A percentile compares a stretch with the other conserved stretches of the same genome.
Evolutionary conservation across 139 green algal genomes (phyloP).

Genomic region (Chlorella sorokiniana): DNA sequence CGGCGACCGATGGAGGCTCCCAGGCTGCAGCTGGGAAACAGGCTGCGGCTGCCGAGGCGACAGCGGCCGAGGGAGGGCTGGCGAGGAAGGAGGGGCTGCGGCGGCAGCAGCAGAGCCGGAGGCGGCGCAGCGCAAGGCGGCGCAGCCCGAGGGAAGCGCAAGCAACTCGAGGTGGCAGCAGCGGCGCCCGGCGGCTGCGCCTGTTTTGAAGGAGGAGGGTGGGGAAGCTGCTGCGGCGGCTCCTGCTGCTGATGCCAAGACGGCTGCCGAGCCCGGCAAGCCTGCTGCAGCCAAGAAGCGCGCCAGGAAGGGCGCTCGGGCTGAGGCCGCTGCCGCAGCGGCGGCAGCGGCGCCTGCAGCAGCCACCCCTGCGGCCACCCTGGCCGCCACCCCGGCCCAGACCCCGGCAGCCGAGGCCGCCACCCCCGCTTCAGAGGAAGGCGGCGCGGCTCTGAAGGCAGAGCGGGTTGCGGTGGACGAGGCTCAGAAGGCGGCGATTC

Average conservation of each 20-base stretch:
- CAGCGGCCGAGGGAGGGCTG: background rate
- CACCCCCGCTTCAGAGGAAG: background rate
- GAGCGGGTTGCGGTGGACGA: conserved; percentile 16
- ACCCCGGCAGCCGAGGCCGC: background rate
- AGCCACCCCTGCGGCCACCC: background rate
- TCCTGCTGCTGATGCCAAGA: conserved; percentile 5
- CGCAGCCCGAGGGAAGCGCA: too few relatives aligned
- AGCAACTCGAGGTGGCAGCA: too few relatives aligned
- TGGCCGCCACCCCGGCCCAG: background rate
- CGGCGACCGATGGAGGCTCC: too few relatives aligned
- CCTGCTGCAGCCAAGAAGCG: background rate
- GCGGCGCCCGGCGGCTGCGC: background rate
- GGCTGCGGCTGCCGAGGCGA: background rate
- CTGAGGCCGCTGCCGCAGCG: background rate
- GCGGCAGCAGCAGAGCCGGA: background rate
- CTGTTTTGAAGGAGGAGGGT: background rate
- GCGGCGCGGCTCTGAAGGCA: background rate
- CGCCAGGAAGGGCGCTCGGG: too few relatives aligned
- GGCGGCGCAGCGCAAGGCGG: too few relatives aligned
- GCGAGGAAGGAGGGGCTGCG: background rate
- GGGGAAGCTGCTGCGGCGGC: background rate
- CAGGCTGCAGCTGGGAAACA: background rate
- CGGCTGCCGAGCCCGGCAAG: background rate
- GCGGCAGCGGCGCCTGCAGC: background rate
- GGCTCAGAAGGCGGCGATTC: background rate